Conservation (phyloP, 129 eudicot species). For the Mikania micrantha region DNA sequence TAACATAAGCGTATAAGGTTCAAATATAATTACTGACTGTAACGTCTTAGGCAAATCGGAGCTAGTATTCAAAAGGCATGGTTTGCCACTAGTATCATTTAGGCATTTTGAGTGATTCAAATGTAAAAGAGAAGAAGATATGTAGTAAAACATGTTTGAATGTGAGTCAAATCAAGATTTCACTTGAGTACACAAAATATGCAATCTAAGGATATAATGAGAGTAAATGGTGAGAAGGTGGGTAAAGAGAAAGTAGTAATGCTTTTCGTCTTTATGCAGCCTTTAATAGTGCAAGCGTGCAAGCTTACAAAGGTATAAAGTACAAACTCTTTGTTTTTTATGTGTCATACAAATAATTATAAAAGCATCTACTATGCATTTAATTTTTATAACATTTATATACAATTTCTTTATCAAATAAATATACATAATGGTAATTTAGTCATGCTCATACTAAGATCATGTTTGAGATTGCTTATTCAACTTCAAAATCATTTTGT, state of each 20-base stretch:
- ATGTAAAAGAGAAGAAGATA: no score
- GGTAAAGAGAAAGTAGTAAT: not conserved
- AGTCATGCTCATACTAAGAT: not conserved
- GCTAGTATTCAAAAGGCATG: no score
- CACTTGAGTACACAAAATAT: no score
- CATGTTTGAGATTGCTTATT: no score
- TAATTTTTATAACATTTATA: not conserved
- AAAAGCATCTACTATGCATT: not conserved
- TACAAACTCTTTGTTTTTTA: not conserved
- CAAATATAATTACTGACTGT: no score
- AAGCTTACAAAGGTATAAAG: slow-evolving; percentile 7
- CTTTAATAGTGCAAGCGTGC: slow-evolving; percentile 27
- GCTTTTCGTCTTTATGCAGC: slow-evolving; percentile 28
- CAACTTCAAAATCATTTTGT: no score
- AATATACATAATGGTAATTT: not conserved
- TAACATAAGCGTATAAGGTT: no score
- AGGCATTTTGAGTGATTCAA: no score
- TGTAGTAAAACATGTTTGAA: no score
- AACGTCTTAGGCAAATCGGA: no score
- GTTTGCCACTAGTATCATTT: no score
- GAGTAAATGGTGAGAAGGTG: not conserved
- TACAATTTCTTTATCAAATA: not conserved
- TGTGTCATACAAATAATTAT: slow-evolving; percentile 13
- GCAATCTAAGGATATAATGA: not conserved
- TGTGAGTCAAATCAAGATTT: no score